Evolutionary conservation across 352 stramenopile species (phyloP).

Genomic region (Pythium monospermum): DNA sequence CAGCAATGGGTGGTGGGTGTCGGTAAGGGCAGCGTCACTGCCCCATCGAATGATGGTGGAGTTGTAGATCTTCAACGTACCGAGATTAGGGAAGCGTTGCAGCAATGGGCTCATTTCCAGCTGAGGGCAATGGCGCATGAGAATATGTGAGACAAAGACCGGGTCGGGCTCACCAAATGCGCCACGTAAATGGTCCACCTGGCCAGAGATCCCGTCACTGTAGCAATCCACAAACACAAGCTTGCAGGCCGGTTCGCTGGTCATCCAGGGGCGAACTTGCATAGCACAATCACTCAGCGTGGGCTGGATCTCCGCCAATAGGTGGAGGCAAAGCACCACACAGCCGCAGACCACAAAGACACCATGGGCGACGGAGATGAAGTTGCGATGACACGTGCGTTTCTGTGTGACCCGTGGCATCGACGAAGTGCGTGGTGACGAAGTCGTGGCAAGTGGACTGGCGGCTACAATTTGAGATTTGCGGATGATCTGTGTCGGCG

Average conservation of each 20-base stretch:
- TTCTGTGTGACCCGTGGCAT: neutral
- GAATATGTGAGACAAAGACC: neutral
- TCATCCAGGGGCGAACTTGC: conserved; percentile 5
- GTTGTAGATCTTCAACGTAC: neutral
- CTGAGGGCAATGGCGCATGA: neutral
- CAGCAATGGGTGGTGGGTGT: neutral
- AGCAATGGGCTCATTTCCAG: neutral
- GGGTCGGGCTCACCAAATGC: neutral
- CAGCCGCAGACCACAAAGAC: conserved; percentile 1
- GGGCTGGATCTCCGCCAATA: neutral
- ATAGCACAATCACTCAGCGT: neutral
- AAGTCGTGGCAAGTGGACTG: no score
- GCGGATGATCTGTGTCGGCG: neutral
- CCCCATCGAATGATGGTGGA: neutral
- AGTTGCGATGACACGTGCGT: neutral
- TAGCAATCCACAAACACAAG: neutral
- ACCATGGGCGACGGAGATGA: neutral
- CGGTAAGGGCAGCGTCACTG: neutral
- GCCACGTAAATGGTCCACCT: neutral
- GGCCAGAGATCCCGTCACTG: neutral
- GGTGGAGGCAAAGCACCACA: conserved; percentile 3
- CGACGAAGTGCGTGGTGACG: no score
- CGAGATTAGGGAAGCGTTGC: neutral
- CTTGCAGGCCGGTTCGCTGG: neutral
- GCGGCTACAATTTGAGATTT: neutral